A percentile compares a stretch with the other conserved stretches of the same genome.
These are phyloP conservation scores for Erigeron philadelphicus DNA, from an alignment of 140 eudicot species.

Conservation along the genomic window DNA sequence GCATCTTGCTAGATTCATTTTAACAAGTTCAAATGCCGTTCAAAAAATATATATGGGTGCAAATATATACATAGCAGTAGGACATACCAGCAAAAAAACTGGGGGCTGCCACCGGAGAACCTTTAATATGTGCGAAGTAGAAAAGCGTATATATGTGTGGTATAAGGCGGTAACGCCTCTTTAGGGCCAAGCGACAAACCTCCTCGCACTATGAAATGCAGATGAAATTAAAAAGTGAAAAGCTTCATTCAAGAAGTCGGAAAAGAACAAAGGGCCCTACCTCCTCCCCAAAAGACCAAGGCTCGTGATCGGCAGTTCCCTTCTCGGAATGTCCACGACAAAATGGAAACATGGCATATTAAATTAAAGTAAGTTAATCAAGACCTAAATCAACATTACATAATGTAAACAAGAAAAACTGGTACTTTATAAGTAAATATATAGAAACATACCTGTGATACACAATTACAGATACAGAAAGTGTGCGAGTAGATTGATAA, in stretches of 20 bases:
- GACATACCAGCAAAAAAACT: conserved; percentile 70
- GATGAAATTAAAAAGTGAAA: background rate
- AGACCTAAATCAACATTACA: conserved; percentile 19
- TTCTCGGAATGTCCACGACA: conserved; percentile 89
- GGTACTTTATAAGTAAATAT: background rate
- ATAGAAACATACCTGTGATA: conserved; percentile 20
- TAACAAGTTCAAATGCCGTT: too few relatives aligned
- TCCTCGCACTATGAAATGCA: conserved; percentile 66
- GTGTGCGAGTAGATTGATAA: conserved; percentile 1
- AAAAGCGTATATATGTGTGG: conserved; percentile 88
- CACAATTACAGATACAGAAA: background rate
- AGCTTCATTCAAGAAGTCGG: background rate
- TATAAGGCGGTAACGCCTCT: conserved; percentile 83
- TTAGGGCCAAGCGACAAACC: conserved; percentile 80
- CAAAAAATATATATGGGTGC: background rate
- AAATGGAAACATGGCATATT: conserved; percentile 91
- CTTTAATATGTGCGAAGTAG: conserved; percentile 81
- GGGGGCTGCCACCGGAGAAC: conserved; percentile 84
- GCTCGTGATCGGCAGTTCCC: conserved; percentile 78
- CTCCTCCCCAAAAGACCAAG: conserved; percentile 93
- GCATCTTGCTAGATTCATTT: too few relatives aligned
- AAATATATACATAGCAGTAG: background rate
- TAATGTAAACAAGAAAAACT: background rate
- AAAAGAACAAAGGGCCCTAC: conserved; percentile 27
- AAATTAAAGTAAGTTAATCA: conserved; percentile 2